Evolutionary conservation across 306 rosid genomes (phyloP).

Genomic region (Acmispon strigosus): DNA sequence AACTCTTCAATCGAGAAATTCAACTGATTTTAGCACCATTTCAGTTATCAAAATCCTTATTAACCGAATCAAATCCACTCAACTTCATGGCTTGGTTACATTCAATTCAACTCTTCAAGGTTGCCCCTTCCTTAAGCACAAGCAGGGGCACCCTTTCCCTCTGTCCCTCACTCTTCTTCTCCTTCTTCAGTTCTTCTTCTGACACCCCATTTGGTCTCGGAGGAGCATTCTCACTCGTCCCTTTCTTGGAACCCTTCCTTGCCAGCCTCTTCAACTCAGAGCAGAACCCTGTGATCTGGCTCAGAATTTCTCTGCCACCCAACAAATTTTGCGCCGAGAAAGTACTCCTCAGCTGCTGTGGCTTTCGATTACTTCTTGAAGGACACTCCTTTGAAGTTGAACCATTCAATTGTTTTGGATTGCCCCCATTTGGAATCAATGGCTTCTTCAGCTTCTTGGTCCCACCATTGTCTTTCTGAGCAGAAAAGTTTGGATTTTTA

Average conservation of each 20-base stretch:
- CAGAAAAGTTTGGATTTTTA: conserved; percentile 39
- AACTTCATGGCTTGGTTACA: neutral
- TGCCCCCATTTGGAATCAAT: neutral
- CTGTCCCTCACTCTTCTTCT: neutral
- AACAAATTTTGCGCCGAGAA: conserved; percentile 47
- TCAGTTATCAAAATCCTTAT: neutral
- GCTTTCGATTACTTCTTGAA: conserved; percentile 3
- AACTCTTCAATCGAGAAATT: neutral
- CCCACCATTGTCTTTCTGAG: neutral
- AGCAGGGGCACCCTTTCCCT: conserved; percentile 37
- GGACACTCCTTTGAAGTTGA: conserved; percentile 2
- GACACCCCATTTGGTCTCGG: conserved; percentile 3
- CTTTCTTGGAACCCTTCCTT: conserved; percentile 30
- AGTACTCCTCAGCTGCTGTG: conserved; percentile 34
- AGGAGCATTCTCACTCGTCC: conserved; percentile 11
- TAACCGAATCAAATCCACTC: neutral
- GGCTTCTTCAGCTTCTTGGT: conserved; percentile 23
- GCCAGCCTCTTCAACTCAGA: conserved; percentile 46
- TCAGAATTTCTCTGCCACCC: conserved; percentile 40
- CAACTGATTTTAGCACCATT: neutral
- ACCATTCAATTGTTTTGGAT: conserved; percentile 2
- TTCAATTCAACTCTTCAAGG: conserved; percentile 6
- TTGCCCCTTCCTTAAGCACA: conserved; percentile 20
- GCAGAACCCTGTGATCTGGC: conserved; percentile 40
- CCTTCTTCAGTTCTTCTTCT: conserved; percentile 26